phyloP scores from a whole-genome alignment of 495 filamentous ascomycete genomes.

The Hypoxylon rickii region DNA sequence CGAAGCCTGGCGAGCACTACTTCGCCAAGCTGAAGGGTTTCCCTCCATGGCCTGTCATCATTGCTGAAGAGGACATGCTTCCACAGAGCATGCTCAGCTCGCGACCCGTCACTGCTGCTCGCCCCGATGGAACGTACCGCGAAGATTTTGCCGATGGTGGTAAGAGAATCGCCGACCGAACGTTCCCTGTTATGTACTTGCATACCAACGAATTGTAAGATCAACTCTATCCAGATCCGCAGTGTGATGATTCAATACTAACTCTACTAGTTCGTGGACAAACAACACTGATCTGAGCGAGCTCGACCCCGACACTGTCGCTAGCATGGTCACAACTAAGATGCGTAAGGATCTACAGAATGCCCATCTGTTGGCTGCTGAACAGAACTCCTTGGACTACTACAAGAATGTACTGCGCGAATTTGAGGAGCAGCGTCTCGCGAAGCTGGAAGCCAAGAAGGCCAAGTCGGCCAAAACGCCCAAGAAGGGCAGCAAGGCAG shows the following conservation, averaged over 20 bases:
- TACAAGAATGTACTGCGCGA: conserved; percentile 77
- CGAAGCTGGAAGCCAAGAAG: conserved; percentile 62
- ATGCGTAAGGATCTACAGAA: conserved; percentile 75
- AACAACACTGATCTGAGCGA: conserved; percentile 76
- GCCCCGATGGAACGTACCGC: conserved; percentile 78
- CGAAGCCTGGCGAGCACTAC: conserved; percentile 83
- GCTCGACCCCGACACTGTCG: conserved; percentile 70
- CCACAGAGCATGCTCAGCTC: conserved; percentile 69
- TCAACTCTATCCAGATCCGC: neutral
- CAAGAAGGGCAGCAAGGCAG: conserved; percentile 65
- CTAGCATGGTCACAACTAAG: conserved; percentile 64
- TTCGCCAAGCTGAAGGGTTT: conserved; percentile 87
- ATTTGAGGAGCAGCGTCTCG: conserved; percentile 64
- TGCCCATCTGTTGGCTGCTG: conserved; percentile 73
- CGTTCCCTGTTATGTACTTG: conserved; percentile 92
- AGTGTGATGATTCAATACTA: conserved; percentile 10
- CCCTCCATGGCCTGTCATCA: conserved; percentile 87
- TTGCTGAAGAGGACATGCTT: conserved; percentile 91
- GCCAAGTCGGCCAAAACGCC: conserved; percentile 67
- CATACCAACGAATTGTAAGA: conserved; percentile 95
- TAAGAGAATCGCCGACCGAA: conserved; percentile 79
- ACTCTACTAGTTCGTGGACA: conserved; percentile 73
- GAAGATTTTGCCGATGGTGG: conserved; percentile 82
- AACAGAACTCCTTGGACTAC: conserved; percentile 69
- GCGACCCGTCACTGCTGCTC: conserved; percentile 79